Base-by-base conservation (phyloP, 495 filamentous ascomycete genomes). In the Hypoxylon perforatum region DNA sequence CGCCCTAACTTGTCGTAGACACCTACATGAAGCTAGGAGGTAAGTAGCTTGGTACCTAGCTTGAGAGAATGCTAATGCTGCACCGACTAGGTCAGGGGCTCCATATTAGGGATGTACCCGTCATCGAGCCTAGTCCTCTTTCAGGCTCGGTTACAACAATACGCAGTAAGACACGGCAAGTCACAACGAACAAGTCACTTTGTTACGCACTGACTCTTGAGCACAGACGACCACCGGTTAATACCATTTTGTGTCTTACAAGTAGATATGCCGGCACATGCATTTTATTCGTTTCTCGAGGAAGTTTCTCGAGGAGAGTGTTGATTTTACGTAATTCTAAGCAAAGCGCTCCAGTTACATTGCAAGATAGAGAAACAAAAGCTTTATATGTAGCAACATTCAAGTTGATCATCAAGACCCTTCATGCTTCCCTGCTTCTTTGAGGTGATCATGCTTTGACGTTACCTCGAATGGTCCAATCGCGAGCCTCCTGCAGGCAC, bases 121-220 rank as follows among this genome's bases (percentile, higher is more conserved):
- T 50, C 22, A 30, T 8, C 51, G 30, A 38, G 8, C 3, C 54
- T 65, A 65, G 48, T 60, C 63, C 63, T 9, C 42, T 60, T 55
- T 35, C 11, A 53, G 63, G 47, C 8, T 68, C 58, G 65, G 53
- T 63, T 68, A 68, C 58, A 58, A 15, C 55, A 48, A 52, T 53
- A 44, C 48, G 48, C 54, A 22, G 49, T 28, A 36, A 57, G 64
- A 57, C 63, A 67, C 46, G 53, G 35, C 64, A 12, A 49, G 51
- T 18, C 44, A 28, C 35, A 10, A 10, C 1, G 14, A 22, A 63
- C 51, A 39, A 36, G 51, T 44, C 50, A 35, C 35, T 11, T 47
- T 22, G 54, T 49, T 59, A 61, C 55, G 65, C 65, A 60, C 65
- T 64, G 60, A 69, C 55, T 21, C 45, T 42, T 44, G 41, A 48